Conservation (phyloP, 495 filamentous ascomycete genomes). For the Penicillium fimorum region DNA sequence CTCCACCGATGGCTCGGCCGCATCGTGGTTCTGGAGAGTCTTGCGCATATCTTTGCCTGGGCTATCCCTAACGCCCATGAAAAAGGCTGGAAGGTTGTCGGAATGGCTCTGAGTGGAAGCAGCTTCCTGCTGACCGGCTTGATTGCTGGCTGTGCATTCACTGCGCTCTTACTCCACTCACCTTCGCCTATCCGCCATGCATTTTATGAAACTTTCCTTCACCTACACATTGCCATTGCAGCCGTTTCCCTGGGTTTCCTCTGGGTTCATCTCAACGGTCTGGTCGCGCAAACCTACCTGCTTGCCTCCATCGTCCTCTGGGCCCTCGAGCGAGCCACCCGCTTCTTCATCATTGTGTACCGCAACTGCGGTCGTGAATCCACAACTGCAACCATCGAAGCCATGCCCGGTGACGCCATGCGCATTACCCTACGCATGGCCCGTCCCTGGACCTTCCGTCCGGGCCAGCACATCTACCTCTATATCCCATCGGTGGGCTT, state of each 20-base stretch:
- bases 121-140: constrained; percentile 59
- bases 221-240: constrained; percentile 72
- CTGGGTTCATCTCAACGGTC: constrained; percentile 69
- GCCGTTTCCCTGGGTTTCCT: constrained; percentile 58
- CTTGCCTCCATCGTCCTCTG: constrained; percentile 69
- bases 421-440: constrained; percentile 79
- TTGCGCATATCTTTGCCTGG: constrained; percentile 65
- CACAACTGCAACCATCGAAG: constrained; percentile 71
- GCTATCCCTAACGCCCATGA: constrained; percentile 65
- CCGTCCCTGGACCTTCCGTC: constrained; percentile 71
- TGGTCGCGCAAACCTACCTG: constrained; percentile 65
- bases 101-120: constrained; percentile 43
- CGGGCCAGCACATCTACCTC: constrained; percentile 86
- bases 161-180: constrained; percentile 62
- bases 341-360: constrained; percentile 66
- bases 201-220: constrained; percentile 93
- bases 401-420: constrained; percentile 77
- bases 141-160: constrained; percentile 46
- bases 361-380: constrained; percentile 63
- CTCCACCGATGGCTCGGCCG: constrained; percentile 78
- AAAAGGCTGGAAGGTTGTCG: constrained; percentile 61
- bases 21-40: constrained; percentile 63
- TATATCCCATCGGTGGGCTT: constrained; percentile 72
- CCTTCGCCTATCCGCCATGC: constrained; percentile 81
- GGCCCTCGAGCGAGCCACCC: constrained; percentile 69